Evolutionary conservation across 495 filamentous ascomycete genomes (phyloP).

Genomic region (Trichoderma gamsii): DNA sequence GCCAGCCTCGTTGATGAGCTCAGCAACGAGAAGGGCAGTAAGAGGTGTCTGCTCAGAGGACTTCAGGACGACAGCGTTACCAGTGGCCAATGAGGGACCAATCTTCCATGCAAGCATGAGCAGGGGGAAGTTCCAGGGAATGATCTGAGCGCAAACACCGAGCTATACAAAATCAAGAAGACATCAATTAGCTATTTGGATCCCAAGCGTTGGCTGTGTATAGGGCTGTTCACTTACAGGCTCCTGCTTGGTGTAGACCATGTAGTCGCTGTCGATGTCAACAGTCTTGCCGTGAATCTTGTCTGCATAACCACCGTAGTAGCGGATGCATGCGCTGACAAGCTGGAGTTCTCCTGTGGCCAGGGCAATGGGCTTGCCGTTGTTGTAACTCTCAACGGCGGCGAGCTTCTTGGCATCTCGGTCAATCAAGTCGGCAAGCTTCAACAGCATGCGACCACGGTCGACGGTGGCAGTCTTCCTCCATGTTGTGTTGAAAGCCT

Average conservation of each 20-base stretch:
- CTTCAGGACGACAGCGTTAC: constrained; percentile 90
- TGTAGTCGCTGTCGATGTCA: constrained; percentile 43
- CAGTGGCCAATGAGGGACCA: constrained; percentile 81
- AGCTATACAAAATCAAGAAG: constrained; percentile 30
- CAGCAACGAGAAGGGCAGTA: constrained; percentile 72
- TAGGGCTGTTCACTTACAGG: constrained; percentile 49
- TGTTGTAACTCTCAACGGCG: constrained; percentile 29
- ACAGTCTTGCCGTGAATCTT: constrained; percentile 73
- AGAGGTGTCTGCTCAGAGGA: constrained; percentile 95
- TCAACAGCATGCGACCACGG: constrained; percentile 30
- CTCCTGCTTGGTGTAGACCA: constrained; percentile 82
- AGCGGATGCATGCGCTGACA: constrained; percentile 49
- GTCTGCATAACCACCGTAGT: constrained; percentile 75
- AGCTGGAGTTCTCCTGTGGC: constrained; percentile 62
- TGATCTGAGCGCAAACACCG: constrained; percentile 91
- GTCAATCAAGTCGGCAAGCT: constrained; percentile 38
- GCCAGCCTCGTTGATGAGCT: constrained; percentile 84
- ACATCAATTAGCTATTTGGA: not conserved
- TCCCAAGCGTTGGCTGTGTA: not conserved
- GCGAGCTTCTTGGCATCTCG: constrained; percentile 27
- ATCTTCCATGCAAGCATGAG: constrained; percentile 99
- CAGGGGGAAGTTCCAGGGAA: constrained; percentile 97
- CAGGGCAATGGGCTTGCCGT: constrained; percentile 29
- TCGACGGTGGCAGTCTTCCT: constrained; percentile 32
- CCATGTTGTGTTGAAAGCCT: constrained; percentile 27